These are phyloP conservation scores for Seiridium cupressi DNA, from an alignment of 2,329 filamentous ascomycete genomes.

Conservation along the genomic window DNA sequence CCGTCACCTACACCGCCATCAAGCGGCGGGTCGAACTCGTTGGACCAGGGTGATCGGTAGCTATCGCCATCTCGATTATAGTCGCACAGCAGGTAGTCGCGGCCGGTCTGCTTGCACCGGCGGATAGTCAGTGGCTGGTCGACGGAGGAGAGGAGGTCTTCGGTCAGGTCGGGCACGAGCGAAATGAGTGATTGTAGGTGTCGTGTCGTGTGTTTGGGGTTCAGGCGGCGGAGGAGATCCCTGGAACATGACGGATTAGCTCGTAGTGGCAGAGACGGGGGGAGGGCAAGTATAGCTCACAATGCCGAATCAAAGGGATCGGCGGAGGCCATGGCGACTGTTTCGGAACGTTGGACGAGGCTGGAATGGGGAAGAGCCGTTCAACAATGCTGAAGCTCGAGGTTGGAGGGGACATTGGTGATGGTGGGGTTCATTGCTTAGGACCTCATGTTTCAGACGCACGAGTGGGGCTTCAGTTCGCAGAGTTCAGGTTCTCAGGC, in stretches of 20 bases:
- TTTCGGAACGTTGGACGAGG: neutral
- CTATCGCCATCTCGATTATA: constrained; percentile 99
- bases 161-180: constrained; percentile 87
- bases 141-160: constrained; percentile 96
- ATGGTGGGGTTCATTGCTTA: constrained; percentile 1
- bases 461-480: no score
- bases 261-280: neutral
- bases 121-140: constrained; percentile 89
- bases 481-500: no score
- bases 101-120: constrained; percentile 82
- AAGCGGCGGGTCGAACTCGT: constrained; percentile 92
- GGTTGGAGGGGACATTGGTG: neutral
- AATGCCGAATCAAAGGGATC: constrained; percentile 76
- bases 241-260: constrained; percentile 57
- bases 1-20: constrained; percentile 56
- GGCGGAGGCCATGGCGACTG: constrained; percentile 44
- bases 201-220: constrained; percentile 84
- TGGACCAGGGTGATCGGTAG: constrained; percentile 98
- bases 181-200: constrained; percentile 88
- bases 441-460: no score
- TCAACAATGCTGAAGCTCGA: neutral
- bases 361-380: neutral
- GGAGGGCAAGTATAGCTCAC: constrained; percentile 43
- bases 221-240: constrained; percentile 95
- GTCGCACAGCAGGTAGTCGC: constrained; percentile 97